Percentiles rank a stretch among this genome's conserved stretches.
Evolutionary conservation across 2,329 filamentous ascomycete genomes (phyloP).

Genomic region (Exophiala xenobiotica): DNA sequence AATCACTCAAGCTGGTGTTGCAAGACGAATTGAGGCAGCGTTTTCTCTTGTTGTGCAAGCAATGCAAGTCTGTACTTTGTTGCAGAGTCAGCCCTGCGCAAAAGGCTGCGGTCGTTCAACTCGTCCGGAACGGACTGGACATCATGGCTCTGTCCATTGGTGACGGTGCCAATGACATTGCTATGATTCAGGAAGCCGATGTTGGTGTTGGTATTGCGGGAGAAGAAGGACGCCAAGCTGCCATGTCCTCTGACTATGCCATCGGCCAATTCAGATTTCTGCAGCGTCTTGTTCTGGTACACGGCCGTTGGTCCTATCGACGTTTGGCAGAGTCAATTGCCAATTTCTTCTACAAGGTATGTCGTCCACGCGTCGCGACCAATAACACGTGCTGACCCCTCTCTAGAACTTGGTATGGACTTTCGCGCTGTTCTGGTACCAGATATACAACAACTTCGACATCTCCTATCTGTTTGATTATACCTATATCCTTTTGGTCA

Average conservation of each 20-base stretch:
- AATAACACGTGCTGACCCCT: conserved; percentile 31
- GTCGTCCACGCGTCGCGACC: conserved; percentile 20
- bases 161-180: conserved; percentile 92
- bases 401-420: conserved; percentile 91
- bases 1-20: conserved; percentile 84
- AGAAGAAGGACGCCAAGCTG: conserved; percentile 86
- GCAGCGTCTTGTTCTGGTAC: conserved; percentile 79
- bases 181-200: conserved; percentile 96
- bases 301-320: conserved; percentile 95
- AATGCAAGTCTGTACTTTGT: conserved; percentile 93
- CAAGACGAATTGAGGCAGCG: conserved; percentile 81
- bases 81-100: conserved; percentile 96
- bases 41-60: conserved; percentile 92
- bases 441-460: conserved; percentile 93
- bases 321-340: conserved; percentile 88
- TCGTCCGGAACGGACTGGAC: conserved; percentile 93
- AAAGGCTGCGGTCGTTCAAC: conserved; percentile 92
- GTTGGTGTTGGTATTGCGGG: conserved; percentile 96
- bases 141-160: conserved; percentile 95
- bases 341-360: conserved; percentile 98
- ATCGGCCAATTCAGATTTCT: conserved; percentile 93
- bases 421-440: conserved; percentile 95
- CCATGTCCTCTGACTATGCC: conserved; percentile 94
- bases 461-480: conserved; percentile 97
- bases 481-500: conserved; percentile 95